Base-by-base conservation (phyloP, 345 rosid species). In the Hibiscus trionum region DNA sequence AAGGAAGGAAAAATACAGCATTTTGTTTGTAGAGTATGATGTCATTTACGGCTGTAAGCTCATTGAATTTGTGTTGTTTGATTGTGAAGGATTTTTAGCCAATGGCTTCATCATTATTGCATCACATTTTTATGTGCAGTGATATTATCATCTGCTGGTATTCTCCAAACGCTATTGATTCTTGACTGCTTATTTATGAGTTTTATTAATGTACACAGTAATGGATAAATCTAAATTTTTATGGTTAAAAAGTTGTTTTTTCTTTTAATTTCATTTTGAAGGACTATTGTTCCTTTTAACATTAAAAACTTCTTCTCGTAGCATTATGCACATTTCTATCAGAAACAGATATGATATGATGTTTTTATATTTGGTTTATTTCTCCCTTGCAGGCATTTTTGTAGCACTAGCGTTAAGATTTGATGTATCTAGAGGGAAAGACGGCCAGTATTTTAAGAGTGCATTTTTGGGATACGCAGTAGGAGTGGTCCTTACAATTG, bases 401-500 rank as follows among this genome's bases (percentile, higher is more conserved):
- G 99, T 96, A 66, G 99, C 99, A 11, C 77, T 96, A 73, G 99
- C 98, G 24, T 76, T 96, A 67, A 80, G 99, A 71, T 96, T 96
- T 82, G 99, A 96, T 69, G 98, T 86, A 7, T 91, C 99, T 9
- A 91, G 99, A 77, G 97, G 89, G 58, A 93, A 86, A 73, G 77
- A 77, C 37, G 84, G 86, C 81, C 99, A 93, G 63, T 96, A 96
- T 77, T 96, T 96, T 66, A 93, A 88, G 79, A 96, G 99, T 82
- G 98, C 99, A 11, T 93, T 93, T 77, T 64, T 91, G 16, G 99
- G 99, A 61, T 96, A 96, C 70, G 39, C 79, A 4, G 83, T 76
- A 69, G 99, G 99, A 31, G 56, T 96, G 59, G 77, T 96, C 66
- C 94, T 91, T 56, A 96, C 99, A 15, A 96, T 93, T 66, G 55